Evolutionary conservation across 2,329 filamentous ascomycete species (phyloP).

Genomic region (Phaeosphaeriaceae sp.): DNA sequence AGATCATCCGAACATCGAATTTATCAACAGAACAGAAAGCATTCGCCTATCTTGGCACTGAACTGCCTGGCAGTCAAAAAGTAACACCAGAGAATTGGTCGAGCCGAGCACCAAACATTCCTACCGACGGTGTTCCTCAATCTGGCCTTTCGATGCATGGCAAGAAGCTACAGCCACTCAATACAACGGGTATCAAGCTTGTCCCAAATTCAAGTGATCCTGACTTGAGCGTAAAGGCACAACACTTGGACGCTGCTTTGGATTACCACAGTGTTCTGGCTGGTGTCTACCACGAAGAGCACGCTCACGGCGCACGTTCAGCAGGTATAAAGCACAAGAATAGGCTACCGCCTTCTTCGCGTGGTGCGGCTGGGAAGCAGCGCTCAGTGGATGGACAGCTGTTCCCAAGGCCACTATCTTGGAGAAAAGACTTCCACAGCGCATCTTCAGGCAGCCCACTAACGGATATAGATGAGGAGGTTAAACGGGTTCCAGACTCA

Average conservation of each 20-base stretch:
- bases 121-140: not conserved
- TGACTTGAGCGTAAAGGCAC: slow-evolving; percentile 27
- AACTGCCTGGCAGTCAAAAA: slow-evolving; percentile 12
- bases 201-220: slow-evolving; percentile 25
- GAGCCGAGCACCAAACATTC: not conserved
- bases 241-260: slow-evolving; percentile 35
- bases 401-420: slow-evolving; percentile 25
- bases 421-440: slow-evolving; percentile 21
- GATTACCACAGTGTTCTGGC: slow-evolving; percentile 39
- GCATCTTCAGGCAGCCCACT: slow-evolving; percentile 7
- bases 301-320: not conserved
- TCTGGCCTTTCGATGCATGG: slow-evolving; percentile 9
- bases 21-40: slow-evolving; percentile 30
- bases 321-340: not conserved
- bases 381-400: slow-evolving; percentile 11
- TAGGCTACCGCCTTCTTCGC: not conserved
- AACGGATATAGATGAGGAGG: not conserved
- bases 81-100: slow-evolving; percentile 5
- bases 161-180: slow-evolving; percentile 20
- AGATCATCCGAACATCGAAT: slow-evolving; percentile 14
- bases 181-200: slow-evolving; percentile 15
- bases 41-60: slow-evolving; percentile 26
- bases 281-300: slow-evolving; percentile 30
- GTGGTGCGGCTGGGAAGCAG: not conserved
- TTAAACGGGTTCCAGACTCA: not conserved